These are phyloP conservation scores for Scheffersomyces quercinus DNA, from an alignment of 1,139 yeast species.

Conservation along the genomic window DNA sequence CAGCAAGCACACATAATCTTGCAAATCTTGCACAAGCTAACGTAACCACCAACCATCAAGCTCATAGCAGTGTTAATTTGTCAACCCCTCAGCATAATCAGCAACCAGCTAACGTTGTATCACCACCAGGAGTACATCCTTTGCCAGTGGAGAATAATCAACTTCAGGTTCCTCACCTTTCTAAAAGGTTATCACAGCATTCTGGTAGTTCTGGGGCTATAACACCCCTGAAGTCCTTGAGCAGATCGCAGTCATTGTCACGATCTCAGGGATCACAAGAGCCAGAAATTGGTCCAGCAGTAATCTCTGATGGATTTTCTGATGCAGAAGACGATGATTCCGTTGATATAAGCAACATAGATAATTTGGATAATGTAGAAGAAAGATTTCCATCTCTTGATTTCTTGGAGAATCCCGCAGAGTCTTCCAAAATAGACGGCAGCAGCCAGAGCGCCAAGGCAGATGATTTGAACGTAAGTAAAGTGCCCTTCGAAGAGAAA, in stretches of 20 bases:
- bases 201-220: not conserved
- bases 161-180: not conserved
- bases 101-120: not conserved
- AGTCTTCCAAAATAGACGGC: too few relatives aligned
- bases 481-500: not conserved
- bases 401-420: slow-evolving; percentile 5
- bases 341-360: slow-evolving; percentile 29
- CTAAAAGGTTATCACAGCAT: too few relatives aligned
- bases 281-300: not conserved
- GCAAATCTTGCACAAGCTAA: not conserved
- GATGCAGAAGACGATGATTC: slow-evolving; percentile 11
- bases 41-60: not conserved
- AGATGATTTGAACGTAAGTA: too few relatives aligned
- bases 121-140: not conserved
- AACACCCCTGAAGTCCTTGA: not conserved
- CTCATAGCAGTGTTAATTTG: not conserved
- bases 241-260: too few relatives aligned
- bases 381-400: slow-evolving; percentile 48
- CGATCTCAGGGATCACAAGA: not conserved
- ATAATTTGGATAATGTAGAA: slow-evolving; percentile 42
- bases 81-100: not conserved
- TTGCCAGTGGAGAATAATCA: not conserved
- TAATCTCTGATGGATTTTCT: not conserved
- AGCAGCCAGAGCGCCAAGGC: too few relatives aligned
- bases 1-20: not conserved